Evolutionary conservation across 352 stramenopile genomes (phyloP), one percentile per base, ranked within the genome.

Genomic region (Phytophthora pistaciae): DNA sequence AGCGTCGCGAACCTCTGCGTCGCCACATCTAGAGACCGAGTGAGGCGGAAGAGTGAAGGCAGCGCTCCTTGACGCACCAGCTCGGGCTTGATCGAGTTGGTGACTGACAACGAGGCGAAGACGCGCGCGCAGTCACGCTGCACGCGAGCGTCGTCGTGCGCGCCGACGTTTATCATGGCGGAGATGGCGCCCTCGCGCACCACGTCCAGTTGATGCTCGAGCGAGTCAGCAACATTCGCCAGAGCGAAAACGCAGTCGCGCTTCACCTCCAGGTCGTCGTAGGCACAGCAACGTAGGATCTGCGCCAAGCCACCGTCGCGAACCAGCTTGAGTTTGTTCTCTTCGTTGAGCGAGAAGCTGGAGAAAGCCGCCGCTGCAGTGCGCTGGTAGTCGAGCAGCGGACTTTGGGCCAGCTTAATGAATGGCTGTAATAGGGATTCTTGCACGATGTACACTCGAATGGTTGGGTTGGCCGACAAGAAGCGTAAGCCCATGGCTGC

Each of bases 1-100:
- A 99, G 84, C 2, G 96, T 98, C 21, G 96, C 92, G 79, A 98
- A 99, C 7, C 96, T 91, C 83, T 99, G 96, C 33, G 90, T 98
- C 25, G 85, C 87, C 8, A 90, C 87, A 68, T 99, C 96, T 1
- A 98, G 78, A 38, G 92, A 98, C 36, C 97, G 92, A 9, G 96
- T 96, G 46, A 99, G 87, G 31, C 95, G 90, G 63, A 98, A 98
- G 5, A 99, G 83, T n/a, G 93, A 91, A 56, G 90, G 88, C 14
- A 98, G 76, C 5, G 82, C 87, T 13, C 85, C 77, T 55, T 97
- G 87, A 57, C 89, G 80, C 20, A 98, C 80, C 54, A 98, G 85
- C 40, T 95, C 87, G 11, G 84, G 77, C 48, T 97, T 94, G 64
- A 96, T 83, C 18, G 93, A 81, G 25, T 84, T 90, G 31, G 93